Base-by-base conservation (phyloP, 768 basidiomycete species). In the Lanmaoa rubissima region DNA sequence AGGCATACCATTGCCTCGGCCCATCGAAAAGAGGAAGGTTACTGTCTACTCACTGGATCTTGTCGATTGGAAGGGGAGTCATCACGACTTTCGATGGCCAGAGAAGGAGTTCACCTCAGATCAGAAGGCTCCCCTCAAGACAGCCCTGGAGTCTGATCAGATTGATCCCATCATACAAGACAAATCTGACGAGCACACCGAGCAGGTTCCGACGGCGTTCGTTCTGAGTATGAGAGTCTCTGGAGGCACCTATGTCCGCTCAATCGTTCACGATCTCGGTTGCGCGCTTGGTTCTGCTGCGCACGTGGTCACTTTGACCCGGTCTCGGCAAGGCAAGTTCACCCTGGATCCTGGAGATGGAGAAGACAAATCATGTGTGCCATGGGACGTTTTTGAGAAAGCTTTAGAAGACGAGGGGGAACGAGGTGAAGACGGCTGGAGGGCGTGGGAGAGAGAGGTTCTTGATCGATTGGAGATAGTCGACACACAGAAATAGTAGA, bases 211-310 rank as follows among this genome's bases (percentile, higher is more conserved):
- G 1, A 81, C 87, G 1, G 88, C 88, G 21, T 97, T 98, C 71
- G 86, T 88, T 10, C 77, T 99, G 60, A 83, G 82, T 53, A 96
- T 99, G 94, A 88, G 80, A 59, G 97, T 98, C 7, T 95, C 94
- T 10, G 90, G 92, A 28, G 97, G 97, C 40, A 98, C 97, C 14
- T 99, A 99, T 66, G 95, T 99, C 52, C 88, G 97, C 48, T 94
- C 90, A 1, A 88, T 99, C 61, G 88, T 95, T 42, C 94, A 98
- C 69, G 97, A 99, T 70, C 79, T 99, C 9, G 93, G 89, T 16
- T 85, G 84, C 59, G 82, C 86, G 2, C 69, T 99, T 19, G 92
- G 87, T 2, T 92, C 90, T 26, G 92, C 92, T 5, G 97, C 94
- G 0, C 94, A 97, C 70, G 94, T 99, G 40, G 94, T 96, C 43